Base-by-base conservation (phyloP, 2,329 filamentous ascomycete species). In the Plectosphaerella plurivora region DNA sequence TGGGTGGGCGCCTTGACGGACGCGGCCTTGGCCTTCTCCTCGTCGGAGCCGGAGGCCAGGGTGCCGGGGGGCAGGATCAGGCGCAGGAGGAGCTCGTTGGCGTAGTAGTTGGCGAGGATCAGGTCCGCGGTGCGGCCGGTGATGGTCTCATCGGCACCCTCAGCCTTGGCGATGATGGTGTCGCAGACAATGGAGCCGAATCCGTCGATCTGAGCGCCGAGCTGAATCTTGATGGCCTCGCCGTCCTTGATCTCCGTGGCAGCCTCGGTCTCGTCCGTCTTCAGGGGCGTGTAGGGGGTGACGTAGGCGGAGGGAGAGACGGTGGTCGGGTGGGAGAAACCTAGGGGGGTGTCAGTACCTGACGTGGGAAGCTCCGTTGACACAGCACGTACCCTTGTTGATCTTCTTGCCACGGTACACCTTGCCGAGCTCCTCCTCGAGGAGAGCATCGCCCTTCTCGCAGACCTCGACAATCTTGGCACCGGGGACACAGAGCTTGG, bases 401-500 rank as follows among this genome's bases (percentile, higher is more conserved):
- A 97, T 87, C 80, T 97, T 97, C 82, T 97, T 97, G 74, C 92
- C 93, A 72, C 96, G 92, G 83, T 94, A 99, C 66, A 99, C 93
- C 81, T 97, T 97, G 68, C 83, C 74, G 52, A 96, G 81, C 75
- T 97, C 94, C 67, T 96, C 93, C 60, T 94, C 91, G 59, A 99
- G 82, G 56, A 99, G 81, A 81, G 92, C 88, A 77, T 99, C 94
- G 62, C 94, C 94, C 78, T 92, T 86, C 79, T 96, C 87, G 78
- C 94, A 99, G 73, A 99, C 83, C 64, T 91, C 86, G 63, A 97
- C 82, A 65, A 97, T 91, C 81, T 96, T 97, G 73, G 87, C 89
- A 63, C 91, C 93, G 58, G 93, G 88, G 56, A 89, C 80, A 69
- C 90, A 84, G 58, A 86, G 77, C 70, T 82, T 78, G 55, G 81